Evolutionary conservation across 2,329 filamentous ascomycete genomes (phyloP).

Genomic region (Exophiala oligosperma): DNA sequence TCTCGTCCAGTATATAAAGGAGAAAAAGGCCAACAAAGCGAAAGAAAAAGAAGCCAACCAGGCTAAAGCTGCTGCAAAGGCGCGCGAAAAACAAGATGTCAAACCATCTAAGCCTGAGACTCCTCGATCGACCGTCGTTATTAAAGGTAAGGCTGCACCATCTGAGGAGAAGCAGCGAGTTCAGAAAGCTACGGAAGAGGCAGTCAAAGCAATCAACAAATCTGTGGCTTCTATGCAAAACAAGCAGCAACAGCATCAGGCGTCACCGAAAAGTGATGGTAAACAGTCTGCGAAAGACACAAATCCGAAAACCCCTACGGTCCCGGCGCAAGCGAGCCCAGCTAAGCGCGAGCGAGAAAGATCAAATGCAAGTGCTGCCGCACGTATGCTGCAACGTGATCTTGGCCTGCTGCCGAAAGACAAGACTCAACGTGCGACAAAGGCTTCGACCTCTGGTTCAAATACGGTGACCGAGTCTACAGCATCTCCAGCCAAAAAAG

Average conservation of each 20-base stretch:
- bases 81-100: conserved; percentile 65
- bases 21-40: conserved; percentile 81
- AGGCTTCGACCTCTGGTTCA: conserved; percentile 8
- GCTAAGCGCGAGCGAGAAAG: conserved; percentile 55
- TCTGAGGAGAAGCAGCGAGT: conserved; percentile 39
- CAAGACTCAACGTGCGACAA: conserved; percentile 17
- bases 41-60: conserved; percentile 49
- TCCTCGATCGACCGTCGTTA: conserved; percentile 38
- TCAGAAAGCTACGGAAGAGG: conserved; percentile 64
- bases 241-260: conserved; percentile 29
- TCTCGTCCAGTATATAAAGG: conserved; percentile 82
- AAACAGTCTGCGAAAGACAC: conserved; percentile 31
- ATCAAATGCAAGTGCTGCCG: conserved; percentile 53
- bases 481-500: no score
- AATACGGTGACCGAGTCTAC: conserved; percentile 14
- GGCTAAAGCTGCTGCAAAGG: conserved; percentile 40
- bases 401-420: conserved; percentile 49
- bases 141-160: conserved; percentile 29
- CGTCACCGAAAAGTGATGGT: conserved; percentile 37
- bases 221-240: conserved; percentile 37
- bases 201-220: conserved; percentile 59
- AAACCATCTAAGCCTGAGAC: conserved; percentile 48
- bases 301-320: background rate
- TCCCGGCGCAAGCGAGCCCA: conserved; percentile 30
- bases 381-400: conserved; percentile 63